Base-by-base conservation (phyloP, 2,329 filamentous ascomycete species). In the Nannizziopsis arthrosporioides region DNA sequence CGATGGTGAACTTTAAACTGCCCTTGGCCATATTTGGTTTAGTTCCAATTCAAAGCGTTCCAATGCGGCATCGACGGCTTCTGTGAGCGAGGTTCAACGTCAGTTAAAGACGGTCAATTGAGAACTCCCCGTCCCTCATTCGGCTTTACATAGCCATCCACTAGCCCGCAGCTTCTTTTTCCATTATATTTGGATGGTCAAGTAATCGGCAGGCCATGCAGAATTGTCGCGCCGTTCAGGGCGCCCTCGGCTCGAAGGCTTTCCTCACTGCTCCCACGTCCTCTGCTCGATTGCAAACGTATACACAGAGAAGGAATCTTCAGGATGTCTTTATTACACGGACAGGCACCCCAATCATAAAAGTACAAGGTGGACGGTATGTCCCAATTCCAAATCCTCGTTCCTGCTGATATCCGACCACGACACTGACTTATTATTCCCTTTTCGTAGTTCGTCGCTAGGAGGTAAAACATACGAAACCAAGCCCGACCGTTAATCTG, bases 261-360 rank as follows among this genome's bases (percentile, higher is more conserved):
- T 62, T 66, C 47, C 57, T 55, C 59, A 59, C 64, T 57, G 61
- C 57, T 59, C 63, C 53, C 48, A 47, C 49, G 42, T 31, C 53
- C 31, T 43, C 46, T 31, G 39, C 48, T 47, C 59, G 62, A 48
- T 56, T 66, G 39, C 63, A 66, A 59, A 62, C 63, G 52, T 63
- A 67, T 51, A 55, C 63, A 51, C 69, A 71, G 58, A 66, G 67
- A 75, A 65, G 72, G 55, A 68, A 65, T 58, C 60, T 80, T 54
- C 85, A 87, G 65, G 92, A 98, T 73, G 78, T 98, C 63, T 75
- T 85, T 61, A 94, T 98, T 63, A 94, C 90, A 53, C 79, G 92
- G 61, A 98, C 92, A 50, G 92, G 92, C 68, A 95, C 94, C 75
- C 90, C 92, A 53, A 89, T 96, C 60, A 73, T 96, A 63, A 84